phyloP scores from a whole-genome alignment of 306 rosid genomes.

The Lagenaria siceraria region DNA sequence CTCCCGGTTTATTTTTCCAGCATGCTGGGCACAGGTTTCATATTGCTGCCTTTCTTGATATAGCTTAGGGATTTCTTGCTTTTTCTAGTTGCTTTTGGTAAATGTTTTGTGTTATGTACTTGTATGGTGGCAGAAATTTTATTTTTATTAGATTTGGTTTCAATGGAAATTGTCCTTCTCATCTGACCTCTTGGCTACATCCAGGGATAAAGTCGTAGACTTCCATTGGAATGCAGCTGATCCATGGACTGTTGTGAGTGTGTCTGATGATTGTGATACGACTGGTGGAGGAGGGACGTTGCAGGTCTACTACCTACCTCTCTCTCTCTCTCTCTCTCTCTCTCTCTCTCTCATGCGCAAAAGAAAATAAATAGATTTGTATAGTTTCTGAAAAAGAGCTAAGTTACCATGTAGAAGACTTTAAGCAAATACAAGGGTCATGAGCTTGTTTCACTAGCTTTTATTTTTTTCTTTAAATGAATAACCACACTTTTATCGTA shows the following conservation, averaged over 20 bases:
- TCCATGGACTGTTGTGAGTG: conserved; percentile 97
- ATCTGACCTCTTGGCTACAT: neutral
- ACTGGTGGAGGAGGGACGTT: conserved; percentile 98
- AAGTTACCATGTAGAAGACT: neutral
- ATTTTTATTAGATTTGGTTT: neutral
- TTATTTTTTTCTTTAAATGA: too few species aligned
- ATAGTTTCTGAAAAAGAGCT: neutral
- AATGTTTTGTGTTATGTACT: neutral
- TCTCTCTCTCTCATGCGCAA: neutral
- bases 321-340: neutral
- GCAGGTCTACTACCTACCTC: conserved; percentile 37
- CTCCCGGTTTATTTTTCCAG: conserved; percentile 89
- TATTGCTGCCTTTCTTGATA: neutral
- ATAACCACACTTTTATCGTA: too few species aligned
- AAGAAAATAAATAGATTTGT: neutral
- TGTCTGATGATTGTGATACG: conserved; percentile 93
- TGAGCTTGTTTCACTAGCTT: neutral
- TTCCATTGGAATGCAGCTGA: conserved; percentile 91
- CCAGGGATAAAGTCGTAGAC: conserved; percentile 91
- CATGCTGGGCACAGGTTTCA: conserved; percentile 98
- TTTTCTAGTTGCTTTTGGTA: neutral
- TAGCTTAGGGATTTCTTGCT: neutral
- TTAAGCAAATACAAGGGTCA: neutral
- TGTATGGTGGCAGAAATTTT: neutral
- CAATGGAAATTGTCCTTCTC: neutral